Conservation (phyloP, 1,139 yeast species). For the Kodamaea sp. region DNA sequence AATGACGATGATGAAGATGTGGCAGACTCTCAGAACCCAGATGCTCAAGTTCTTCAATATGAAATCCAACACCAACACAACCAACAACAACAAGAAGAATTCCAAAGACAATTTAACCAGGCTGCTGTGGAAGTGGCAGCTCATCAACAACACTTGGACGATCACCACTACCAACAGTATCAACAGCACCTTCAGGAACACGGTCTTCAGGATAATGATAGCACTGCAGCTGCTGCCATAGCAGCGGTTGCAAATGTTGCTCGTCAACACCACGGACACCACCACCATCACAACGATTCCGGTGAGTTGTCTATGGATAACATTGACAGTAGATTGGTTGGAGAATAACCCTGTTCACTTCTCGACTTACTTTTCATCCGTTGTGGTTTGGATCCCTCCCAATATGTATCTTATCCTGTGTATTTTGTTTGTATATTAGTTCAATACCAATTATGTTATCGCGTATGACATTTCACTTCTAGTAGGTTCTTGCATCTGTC, state of each 20-base stretch:
- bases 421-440: slow-evolving; percentile 2
- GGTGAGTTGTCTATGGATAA: slow-evolving; percentile 49
- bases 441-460: too few species aligned
- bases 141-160: slow-evolving; percentile 28
- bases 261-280: slow-evolving; percentile 24
- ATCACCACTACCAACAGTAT: slow-evolving; percentile 36
- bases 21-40: slow-evolving; percentile 10
- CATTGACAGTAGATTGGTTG: slow-evolving; percentile 49
- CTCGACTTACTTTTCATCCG: too few species aligned
- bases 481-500: too few species aligned
- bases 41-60: slow-evolving; percentile 24
- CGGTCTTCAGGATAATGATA: slow-evolving; percentile 22
- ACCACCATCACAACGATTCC: slow-evolving; percentile 26
- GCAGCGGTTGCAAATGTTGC: slow-evolving; percentile 45
- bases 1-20: slow-evolving; percentile 12
- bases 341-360: slow-evolving; percentile 40
- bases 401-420: neutral
- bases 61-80: slow-evolving; percentile 26
- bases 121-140: slow-evolving; percentile 43
- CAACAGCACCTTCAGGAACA: slow-evolving; percentile 35
- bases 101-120: slow-evolving; percentile 39
- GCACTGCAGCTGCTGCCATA: slow-evolving; percentile 44
- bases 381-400: neutral
- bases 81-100: slow-evolving; percentile 38
- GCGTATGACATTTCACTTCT: too few species aligned